A percentile compares a stretch with the other conserved stretches of the same genome.
Conservation (phyloP, 768 basidiomycete genomes). For the Mycena venus region DNA sequence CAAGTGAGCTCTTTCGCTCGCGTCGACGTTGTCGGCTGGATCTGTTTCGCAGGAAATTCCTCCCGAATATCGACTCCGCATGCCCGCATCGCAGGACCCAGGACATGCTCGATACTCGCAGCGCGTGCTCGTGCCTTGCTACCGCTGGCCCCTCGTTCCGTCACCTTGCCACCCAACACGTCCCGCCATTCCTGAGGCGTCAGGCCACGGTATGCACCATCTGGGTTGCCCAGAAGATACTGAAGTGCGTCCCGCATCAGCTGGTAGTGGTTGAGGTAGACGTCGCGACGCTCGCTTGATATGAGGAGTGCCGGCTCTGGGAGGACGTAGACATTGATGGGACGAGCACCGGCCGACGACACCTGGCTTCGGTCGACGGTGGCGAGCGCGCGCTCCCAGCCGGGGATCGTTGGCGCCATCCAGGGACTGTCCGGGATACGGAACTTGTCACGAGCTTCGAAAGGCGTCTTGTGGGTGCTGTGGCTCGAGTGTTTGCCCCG, state of each 20-base stretch:
- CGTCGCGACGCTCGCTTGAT: neutral
- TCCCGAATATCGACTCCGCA: neutral
- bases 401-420: too few species aligned
- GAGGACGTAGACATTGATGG: neutral
- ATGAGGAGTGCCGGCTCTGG: neutral
- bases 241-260: neutral
- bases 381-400: too few species aligned
- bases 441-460: too few species aligned
- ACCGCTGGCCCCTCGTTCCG: too few species aligned
- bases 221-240: neutral
- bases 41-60: neutral
- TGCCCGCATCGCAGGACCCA: neutral
- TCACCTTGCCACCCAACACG: neutral
- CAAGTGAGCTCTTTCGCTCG: neutral
- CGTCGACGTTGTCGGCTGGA: too few species aligned
- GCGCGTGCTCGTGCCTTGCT: too few species aligned
- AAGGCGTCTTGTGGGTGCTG: too few species aligned
- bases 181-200: slow-evolving; percentile 8
- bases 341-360: neutral
- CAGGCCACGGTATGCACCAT: neutral
- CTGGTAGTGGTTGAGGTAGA: neutral
- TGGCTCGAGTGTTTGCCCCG: too few species aligned
- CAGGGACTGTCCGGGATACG: too few species aligned
- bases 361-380: neutral
- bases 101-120: too few species aligned